Conservation (phyloP, 2,329 filamentous ascomycete genomes). For the Pestalotiopsis fici region DNA sequence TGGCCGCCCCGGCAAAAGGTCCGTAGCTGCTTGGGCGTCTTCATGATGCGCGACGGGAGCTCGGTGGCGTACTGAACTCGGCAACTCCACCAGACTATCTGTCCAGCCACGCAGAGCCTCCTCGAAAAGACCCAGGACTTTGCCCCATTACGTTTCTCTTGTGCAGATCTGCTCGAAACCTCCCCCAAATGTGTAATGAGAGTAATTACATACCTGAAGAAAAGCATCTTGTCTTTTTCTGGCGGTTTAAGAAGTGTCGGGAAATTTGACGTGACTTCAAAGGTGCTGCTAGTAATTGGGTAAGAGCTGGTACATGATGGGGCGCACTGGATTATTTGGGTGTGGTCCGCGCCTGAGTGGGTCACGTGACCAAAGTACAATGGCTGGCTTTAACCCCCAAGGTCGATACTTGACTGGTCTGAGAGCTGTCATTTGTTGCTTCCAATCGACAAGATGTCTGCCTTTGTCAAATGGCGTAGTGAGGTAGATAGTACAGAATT, state of each 20-base stretch:
- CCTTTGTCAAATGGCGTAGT: no score
- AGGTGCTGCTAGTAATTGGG: background rate
- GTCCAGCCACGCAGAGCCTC: background rate
- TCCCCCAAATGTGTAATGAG: background rate
- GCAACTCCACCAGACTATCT: background rate
- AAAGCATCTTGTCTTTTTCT: slow-evolving; percentile 18
- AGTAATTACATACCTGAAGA: slow-evolving; percentile 24
- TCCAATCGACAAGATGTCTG: no score
- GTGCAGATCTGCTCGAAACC: background rate
- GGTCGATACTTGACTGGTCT: no score
- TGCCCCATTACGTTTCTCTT: background rate
- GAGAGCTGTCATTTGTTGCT: no score
- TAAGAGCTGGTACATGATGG: no score
- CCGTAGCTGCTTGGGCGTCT: no score
- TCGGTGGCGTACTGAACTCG: background rate
- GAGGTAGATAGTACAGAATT: no score
- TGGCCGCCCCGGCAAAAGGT: no score
- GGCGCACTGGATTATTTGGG: no score
- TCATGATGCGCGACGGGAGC: no score
- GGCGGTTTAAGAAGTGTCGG: background rate
- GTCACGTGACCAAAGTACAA: no score
- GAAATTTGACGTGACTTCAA: background rate
- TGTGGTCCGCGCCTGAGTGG: no score
- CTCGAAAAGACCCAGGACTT: background rate
- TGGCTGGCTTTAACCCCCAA: background rate